Evolutionary conservation across 805 yeast genomes (phyloP).

Genomic region (Yamadazyma phyllophila): DNA sequence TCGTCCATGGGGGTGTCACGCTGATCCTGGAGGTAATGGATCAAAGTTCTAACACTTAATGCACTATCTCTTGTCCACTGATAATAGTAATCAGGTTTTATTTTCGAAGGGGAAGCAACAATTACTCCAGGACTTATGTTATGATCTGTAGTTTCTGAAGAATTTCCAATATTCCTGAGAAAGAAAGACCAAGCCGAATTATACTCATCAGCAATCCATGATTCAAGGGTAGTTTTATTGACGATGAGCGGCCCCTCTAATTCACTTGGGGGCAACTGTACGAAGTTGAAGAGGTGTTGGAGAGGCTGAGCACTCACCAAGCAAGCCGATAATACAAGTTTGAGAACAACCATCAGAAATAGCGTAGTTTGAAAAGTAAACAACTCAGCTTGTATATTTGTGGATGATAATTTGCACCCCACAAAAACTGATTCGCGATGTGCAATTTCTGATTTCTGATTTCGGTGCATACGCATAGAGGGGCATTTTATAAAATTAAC

Average conservation of each 20-base stretch:
- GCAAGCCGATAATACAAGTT: not conserved
- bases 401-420: conserved; percentile 1
- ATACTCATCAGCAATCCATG: conserved; percentile 49
- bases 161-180: conserved; percentile 16
- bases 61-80: conserved; percentile 95
- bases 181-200: conserved; percentile 16
- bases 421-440: not conserved
- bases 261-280: conserved; percentile 13
- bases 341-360: not conserved
- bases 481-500: no score
- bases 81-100: conserved; percentile 74
- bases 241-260: conserved; percentile 19
- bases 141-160: conserved; percentile 6
- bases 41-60: conserved; percentile 64
- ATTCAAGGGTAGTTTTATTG: conserved; percentile 46
- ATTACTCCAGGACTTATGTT: conserved; percentile 63
- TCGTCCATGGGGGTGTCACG: not conserved
- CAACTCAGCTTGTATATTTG: not conserved
- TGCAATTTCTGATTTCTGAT: not conserved
- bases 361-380: not conserved
- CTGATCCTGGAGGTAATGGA: conserved; percentile 50
- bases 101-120: conserved; percentile 78
- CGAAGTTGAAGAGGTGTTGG: not conserved
- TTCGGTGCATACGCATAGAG: not conserved
- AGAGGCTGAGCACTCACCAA: not conserved